Conservation (phyloP, 306 rosid species). For the Echinosophora koreensis region DNA sequence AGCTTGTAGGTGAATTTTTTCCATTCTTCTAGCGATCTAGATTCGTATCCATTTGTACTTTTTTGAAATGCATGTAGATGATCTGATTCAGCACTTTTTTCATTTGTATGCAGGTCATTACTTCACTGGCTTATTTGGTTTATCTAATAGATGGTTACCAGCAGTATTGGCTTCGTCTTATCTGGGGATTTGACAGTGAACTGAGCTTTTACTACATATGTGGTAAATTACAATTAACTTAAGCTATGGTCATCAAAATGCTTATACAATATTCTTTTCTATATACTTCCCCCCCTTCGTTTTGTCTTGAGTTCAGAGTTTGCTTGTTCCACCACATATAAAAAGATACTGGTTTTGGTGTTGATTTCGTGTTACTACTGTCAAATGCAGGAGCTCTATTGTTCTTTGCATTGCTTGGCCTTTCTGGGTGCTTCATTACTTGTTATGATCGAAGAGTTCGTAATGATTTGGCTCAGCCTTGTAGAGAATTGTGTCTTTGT, state of each 20-base stretch:
- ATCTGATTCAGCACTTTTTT: slow-evolving; percentile 26
- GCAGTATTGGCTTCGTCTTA: slow-evolving; percentile 87
- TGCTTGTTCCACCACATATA: slow-evolving; percentile 17
- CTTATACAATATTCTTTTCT: slow-evolving; percentile 22
- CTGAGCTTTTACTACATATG: slow-evolving; percentile 91
- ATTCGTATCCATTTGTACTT: slow-evolving; percentile 20
- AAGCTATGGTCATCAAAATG: slow-evolving; percentile 27
- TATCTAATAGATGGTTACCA: slow-evolving; percentile 81
- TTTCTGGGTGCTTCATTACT: slow-evolving; percentile 98
- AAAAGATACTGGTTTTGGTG: slow-evolving; percentile 33
- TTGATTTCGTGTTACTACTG: slow-evolving; percentile 44
- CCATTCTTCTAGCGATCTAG: slow-evolving; percentile 30
- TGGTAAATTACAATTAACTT: slow-evolving; percentile 60
- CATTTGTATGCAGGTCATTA: slow-evolving; percentile 71
- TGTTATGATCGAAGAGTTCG: slow-evolving; percentile 98
- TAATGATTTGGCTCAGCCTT: slow-evolving; percentile 98
- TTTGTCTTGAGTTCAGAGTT: slow-evolving; percentile 28
- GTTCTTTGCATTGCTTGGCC: slow-evolving; percentile 95
- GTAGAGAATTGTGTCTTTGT: slow-evolving; percentile 97
- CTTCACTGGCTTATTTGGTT: slow-evolving; percentile 85
- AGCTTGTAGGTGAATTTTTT: slow-evolving; percentile 78
- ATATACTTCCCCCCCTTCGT: not conserved
- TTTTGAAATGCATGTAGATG: slow-evolving; percentile 15
- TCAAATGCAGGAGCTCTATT: slow-evolving; percentile 84
- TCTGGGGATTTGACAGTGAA: slow-evolving; percentile 88